phyloP scores from a whole-genome alignment of 257 asterid species.

The Anisodus acutangulus region DNA sequence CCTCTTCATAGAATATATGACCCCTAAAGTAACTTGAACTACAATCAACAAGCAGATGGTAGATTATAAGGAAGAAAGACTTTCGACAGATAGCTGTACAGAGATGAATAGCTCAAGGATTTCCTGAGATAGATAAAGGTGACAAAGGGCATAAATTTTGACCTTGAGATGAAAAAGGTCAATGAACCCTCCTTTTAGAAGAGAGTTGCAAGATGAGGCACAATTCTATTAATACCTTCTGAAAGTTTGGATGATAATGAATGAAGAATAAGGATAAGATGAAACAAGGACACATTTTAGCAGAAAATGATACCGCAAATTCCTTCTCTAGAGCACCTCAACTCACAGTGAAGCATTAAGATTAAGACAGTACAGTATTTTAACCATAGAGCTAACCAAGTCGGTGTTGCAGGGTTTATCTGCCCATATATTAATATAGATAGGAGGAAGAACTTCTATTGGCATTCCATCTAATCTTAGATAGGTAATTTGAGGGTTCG shows the following conservation, averaged over 20 bases:
- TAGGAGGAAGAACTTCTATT: not conserved
- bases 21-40: not conserved
- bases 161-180: conserved; percentile 18
- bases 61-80: conserved; percentile 7
- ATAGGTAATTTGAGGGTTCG: not conserved
- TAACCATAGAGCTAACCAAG: not conserved
- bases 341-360: not conserved
- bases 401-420: not conserved
- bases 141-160: not conserved
- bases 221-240: not conserved
- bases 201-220: not conserved
- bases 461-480: not conserved
- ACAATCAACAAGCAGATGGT: not conserved
- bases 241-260: not conserved
- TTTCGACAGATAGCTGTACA: not conserved
- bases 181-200: conserved; percentile 12
- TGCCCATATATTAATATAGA: not conserved
- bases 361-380: not conserved
- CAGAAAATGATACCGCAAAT: not conserved
- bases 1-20: conserved; percentile 21
- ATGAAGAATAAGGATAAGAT: not conserved
- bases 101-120: not conserved
- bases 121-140: not conserved
- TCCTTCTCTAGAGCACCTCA: not conserved
- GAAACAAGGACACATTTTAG: not conserved